phyloP scores from a whole-genome alignment of 148 eudicot genomes.

The Heliamphora exappendiculata region DNA sequence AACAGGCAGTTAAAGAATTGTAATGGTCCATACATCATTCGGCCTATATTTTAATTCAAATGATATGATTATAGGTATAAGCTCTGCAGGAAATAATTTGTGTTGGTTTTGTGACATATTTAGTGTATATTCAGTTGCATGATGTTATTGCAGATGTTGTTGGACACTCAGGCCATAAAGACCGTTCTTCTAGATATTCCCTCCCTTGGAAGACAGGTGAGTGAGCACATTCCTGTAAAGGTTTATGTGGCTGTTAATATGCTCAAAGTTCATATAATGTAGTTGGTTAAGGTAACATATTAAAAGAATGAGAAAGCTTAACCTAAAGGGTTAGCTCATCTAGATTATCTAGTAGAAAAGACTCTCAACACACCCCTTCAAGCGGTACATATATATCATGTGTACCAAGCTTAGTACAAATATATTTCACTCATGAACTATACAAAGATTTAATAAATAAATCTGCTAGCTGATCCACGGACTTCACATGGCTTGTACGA shows the following conservation, averaged over 20 bases:
- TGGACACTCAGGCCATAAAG: constrained; percentile 98
- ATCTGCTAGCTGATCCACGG: too few relatives aligned
- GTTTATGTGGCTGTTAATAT: neutral
- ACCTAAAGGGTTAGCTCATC: too few relatives aligned
- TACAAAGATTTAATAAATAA: too few relatives aligned
- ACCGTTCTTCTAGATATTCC: constrained; percentile 96
- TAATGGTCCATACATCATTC: neutral
- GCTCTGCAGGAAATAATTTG: neutral
- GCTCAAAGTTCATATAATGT: neutral
- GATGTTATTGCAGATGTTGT: constrained; percentile 63
- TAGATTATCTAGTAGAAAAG: too few relatives aligned
- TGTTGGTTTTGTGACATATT: neutral
- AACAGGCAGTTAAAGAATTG: neutral
- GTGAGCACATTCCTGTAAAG: constrained; percentile 1
- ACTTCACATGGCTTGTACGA: too few relatives aligned
- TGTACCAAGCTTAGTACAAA: too few relatives aligned
- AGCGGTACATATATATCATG: too few relatives aligned
- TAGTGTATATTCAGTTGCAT: neutral
- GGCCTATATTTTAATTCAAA: neutral
- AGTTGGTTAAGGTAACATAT: too few relatives aligned
- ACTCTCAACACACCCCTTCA: too few relatives aligned
- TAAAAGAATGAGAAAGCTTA: too few relatives aligned
- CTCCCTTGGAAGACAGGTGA: constrained; percentile 87
- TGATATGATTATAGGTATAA: neutral
- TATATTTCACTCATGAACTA: too few relatives aligned